Evolutionary conservation across 768 basidiomycete species (phyloP), one percentile per base, ranked within the genome.

Genomic region (Naganishia vaughanmartiniae): DNA sequence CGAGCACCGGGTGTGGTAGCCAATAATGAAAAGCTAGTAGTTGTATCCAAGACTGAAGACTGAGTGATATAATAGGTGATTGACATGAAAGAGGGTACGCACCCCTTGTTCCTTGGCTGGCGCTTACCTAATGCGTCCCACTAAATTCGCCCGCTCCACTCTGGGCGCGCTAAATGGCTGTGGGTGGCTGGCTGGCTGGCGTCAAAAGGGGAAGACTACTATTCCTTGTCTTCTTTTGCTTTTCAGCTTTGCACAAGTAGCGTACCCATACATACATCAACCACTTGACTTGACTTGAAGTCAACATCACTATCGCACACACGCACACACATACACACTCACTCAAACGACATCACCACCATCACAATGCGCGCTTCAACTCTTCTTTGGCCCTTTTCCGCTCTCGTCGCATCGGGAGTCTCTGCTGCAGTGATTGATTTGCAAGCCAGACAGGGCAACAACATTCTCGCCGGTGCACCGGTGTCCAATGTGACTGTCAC

Each of bases 401-500:
- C 28, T 15, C 24, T 42, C 12, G 60, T 42, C 21, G 19, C 42
- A 11, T 63, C 60, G 48, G 48, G 48, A 51, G 24, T 26, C 24
- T 63, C 26, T 42, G 60, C 60, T 26, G 60, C 60, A 4, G 60
- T 63, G 36, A 63, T 63, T 26, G 57, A 58, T 34, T 31, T 58
- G 30, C 39, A 42, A 14, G n/a, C 36, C 26, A 34, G 60, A 45
- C 60, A 63, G 15, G 60, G 39, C 14, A 34, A 21, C 48, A 48
- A 66, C 21, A 54, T 72, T 56, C 58, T 72, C 26, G 71, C 71
- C 34, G 71, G 71, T 51, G 71, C 71, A 17, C 71, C 71, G 24
- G 74, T 77, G 46, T 74, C 70, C 70, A 75, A 77, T 53, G 78
- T 80, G 46, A 73, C 73, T 24, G 76, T 80, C 45, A 42, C 36